Conservation (phyloP, 768 basidiomycete species). For the Mycena alexandri region DNA sequence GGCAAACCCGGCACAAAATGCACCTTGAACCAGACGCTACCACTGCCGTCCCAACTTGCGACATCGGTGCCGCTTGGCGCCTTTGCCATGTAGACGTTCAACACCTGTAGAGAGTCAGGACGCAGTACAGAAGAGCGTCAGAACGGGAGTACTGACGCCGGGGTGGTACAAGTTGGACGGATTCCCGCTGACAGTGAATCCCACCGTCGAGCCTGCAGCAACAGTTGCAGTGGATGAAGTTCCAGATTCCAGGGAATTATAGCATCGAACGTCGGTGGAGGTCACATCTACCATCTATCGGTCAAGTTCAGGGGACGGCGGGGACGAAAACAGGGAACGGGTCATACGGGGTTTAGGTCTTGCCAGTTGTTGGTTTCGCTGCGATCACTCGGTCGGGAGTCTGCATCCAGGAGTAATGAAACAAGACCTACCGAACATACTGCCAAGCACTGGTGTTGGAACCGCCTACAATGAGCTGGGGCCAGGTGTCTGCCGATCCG, state of each 20-base stretch:
- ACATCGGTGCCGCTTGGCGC: slow-evolving; percentile 30
- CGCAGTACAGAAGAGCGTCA: background rate
- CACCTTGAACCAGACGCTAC: slow-evolving; percentile 34
- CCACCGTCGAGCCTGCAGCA: slow-evolving; percentile 46
- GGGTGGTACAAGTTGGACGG: slow-evolving; percentile 27
- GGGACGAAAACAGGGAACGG: background rate
- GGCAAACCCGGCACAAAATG: background rate
- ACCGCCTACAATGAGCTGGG: slow-evolving; percentile 43
- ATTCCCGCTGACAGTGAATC: slow-evolving; percentile 28
- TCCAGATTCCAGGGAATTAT: slow-evolving; percentile 27
- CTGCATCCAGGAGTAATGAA: background rate
- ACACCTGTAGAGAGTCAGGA: background rate
- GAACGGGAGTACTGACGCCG: slow-evolving; percentile 26
- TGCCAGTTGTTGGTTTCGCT: slow-evolving; percentile 36
- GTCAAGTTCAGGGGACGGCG: background rate
- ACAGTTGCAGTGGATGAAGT: slow-evolving; percentile 46
- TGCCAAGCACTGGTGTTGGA: slow-evolving; percentile 39
- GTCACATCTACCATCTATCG: slow-evolving; percentile 20
- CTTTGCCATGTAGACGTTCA: slow-evolving; percentile 33
- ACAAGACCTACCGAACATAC: slow-evolving; percentile 37
- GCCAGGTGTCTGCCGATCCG: slow-evolving; percentile 41
- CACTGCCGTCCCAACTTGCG: slow-evolving; percentile 30
- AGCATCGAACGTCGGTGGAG: slow-evolving; percentile 25
- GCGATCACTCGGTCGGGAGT: background rate
- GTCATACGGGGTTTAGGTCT: slow-evolving; percentile 21